Evolutionary conservation across 768 basidiomycete species (phyloP).

Genomic region (Leccinum pellstonianum): DNA sequence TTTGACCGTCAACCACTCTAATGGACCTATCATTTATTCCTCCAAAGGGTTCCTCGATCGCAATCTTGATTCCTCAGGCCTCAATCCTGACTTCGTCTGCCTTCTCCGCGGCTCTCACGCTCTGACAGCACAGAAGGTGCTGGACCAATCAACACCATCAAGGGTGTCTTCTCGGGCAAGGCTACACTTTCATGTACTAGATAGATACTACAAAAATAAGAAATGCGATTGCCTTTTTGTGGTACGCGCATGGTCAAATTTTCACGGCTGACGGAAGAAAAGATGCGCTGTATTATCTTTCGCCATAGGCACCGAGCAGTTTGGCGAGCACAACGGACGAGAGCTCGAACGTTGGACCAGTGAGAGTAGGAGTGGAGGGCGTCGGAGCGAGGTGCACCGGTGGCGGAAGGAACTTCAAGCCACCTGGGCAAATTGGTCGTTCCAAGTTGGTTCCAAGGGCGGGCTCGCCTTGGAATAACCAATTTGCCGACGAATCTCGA

Average conservation of each 20-base stretch:
- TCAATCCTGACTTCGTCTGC: slow-evolving; percentile 87
- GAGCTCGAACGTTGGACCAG: too few relatives aligned
- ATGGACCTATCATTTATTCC: slow-evolving; percentile 89
- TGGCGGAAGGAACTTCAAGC: too few relatives aligned
- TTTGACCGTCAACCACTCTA: slow-evolving; percentile 91
- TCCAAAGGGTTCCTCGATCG: slow-evolving; percentile 86
- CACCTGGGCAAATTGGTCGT: too few relatives aligned
- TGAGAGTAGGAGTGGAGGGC: too few relatives aligned
- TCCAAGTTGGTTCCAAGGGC: too few relatives aligned
- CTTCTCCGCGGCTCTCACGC: slow-evolving; percentile 66
- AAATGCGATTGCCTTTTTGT: too few relatives aligned
- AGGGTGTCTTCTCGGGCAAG: slow-evolving; percentile 83
- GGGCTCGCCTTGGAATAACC: too few relatives aligned
- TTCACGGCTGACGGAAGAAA: too few relatives aligned
- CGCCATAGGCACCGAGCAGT: neutral
- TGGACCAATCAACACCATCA: slow-evolving; percentile 87
- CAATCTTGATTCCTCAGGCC: slow-evolving; percentile 64
- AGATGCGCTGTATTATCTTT: neutral
- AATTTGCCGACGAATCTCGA: neutral
- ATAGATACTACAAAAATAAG: too few relatives aligned
- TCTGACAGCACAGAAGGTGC: slow-evolving; percentile 57
- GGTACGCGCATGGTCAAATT: too few relatives aligned
- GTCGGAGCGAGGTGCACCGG: too few relatives aligned
- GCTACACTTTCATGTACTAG: slow-evolving; percentile 39
- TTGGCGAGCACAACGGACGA: too few relatives aligned